Percentiles rank a stretch among this genome's conserved stretches.
Conservation (phyloP, 768 basidiomycete genomes). For the Suillus discolor region DNA sequence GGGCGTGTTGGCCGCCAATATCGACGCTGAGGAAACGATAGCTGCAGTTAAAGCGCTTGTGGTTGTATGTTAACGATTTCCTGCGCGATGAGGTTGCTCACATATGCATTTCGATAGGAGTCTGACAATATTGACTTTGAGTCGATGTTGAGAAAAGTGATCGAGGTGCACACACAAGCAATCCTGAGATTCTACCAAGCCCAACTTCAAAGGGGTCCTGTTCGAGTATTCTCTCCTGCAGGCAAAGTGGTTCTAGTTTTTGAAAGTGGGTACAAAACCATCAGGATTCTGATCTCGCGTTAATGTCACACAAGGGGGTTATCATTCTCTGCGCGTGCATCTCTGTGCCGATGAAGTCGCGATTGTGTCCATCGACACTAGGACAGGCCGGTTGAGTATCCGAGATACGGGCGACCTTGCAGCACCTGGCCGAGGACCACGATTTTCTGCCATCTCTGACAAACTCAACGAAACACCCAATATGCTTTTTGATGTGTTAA, state of each 20-base stretch:
- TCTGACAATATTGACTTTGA: conserved; percentile 76
- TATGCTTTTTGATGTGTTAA: conserved; percentile 56
- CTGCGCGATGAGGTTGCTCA: not conserved
- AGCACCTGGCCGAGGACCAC: conserved; percentile 69
- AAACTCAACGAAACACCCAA: conserved; percentile 72
- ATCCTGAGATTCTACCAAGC: conserved; percentile 60
- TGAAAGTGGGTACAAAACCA: conserved; percentile 47
- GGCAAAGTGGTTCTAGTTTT: conserved; percentile 58
- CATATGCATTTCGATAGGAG: conserved; percentile 42
- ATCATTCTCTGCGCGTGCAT: conserved; percentile 63
- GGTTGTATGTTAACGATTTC: conserved; percentile 52
- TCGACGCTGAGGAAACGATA: conserved; percentile 50
- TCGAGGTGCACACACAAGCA: conserved; percentile 64
- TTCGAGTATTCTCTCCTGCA: conserved; percentile 60
- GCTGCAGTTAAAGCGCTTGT: conserved; percentile 45
- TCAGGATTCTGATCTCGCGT: not conserved
- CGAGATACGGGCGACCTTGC: conserved; percentile 83
- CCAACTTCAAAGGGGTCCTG: conserved; percentile 54
- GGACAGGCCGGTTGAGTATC: conserved; percentile 78
- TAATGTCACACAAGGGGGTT: conserved; percentile 43
- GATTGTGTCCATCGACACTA: conserved; percentile 73
- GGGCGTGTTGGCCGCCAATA: conserved; percentile 61
- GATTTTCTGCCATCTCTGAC: conserved; percentile 59
- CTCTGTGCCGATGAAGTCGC: conserved; percentile 79
- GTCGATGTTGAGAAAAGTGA: conserved; percentile 60